Percentiles rank a stretch among this genome's conserved stretches.
Conservation (phyloP, 192 early-diverging fungal genomes). For the Backusella westeae region DNA sequence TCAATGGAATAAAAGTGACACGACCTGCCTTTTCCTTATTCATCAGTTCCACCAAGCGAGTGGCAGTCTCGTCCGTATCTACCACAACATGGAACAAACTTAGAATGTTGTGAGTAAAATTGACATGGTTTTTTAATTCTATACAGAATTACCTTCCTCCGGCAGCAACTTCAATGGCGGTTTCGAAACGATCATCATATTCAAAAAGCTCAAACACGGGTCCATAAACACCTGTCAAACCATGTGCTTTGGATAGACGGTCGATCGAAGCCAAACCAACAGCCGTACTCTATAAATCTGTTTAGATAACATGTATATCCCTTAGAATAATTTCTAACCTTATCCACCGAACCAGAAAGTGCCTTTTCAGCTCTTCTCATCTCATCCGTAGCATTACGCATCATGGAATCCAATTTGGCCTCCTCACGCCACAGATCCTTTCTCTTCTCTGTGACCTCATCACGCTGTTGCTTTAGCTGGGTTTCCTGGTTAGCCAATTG, state of each 20-base stretch:
- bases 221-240: conserved; percentile 79
- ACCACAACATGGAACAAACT: conserved; percentile 95
- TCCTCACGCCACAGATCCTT: conserved; percentile 92
- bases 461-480: conserved; percentile 45
- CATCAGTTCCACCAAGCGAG: conserved; percentile 60
- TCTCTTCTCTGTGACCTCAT: conserved; percentile 61
- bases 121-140: background rate
- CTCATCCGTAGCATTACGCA: conserved; percentile 72
- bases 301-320: background rate
- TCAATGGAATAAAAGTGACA: conserved; percentile 95
- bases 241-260: conserved; percentile 62
- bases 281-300: conserved; percentile 58
- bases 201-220: conserved; percentile 92
- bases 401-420: conserved; percentile 61
- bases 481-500: conserved; percentile 16
- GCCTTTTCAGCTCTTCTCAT: conserved; percentile 69
- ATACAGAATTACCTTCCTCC: conserved; percentile 57
- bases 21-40: conserved; percentile 69
- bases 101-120: conserved; percentile 26
- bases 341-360: conserved; percentile 75
- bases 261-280: conserved; percentile 74
- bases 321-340: conserved; percentile 38
- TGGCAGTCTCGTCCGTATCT: conserved; percentile 90
- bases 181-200: conserved; percentile 77
- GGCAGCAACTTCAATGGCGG: conserved; percentile 88